phyloP scores from a whole-genome alignment of 2,329 filamentous ascomycete genomes.

The Verticillium isaacii region DNA sequence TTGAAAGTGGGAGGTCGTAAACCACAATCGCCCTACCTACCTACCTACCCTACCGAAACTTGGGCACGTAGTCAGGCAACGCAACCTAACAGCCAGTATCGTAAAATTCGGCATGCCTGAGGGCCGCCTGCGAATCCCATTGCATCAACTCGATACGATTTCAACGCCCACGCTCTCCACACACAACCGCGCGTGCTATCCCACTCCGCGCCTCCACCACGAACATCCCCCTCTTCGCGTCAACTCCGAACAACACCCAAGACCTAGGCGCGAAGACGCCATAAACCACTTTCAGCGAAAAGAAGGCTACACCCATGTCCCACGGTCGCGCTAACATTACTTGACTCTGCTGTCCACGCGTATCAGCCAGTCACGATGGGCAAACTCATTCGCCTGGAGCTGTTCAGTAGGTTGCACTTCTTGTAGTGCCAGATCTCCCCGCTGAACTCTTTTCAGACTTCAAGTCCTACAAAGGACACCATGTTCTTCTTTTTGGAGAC shows the following conservation, averaged over 20 bases:
- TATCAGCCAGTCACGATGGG: conserved; percentile 63
- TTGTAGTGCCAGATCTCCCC: not conserved
- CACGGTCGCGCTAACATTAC: not conserved
- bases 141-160: too few species aligned
- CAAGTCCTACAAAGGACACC: conserved; percentile 98
- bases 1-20: too few species aligned
- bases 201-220: not conserved
- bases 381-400: conserved; percentile 89
- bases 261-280: not conserved
- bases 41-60: too few species aligned
- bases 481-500: conserved; percentile 90
- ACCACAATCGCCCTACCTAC: too few species aligned
- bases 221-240: not conserved
- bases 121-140: too few species aligned
- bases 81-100: too few species aligned
- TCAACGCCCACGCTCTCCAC: not conserved
- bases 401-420: conserved; percentile 67
- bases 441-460: conserved; percentile 59
- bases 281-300: not conserved
- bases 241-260: not conserved
- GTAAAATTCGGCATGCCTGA: too few species aligned
- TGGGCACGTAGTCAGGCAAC: too few species aligned
- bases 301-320: not conserved
- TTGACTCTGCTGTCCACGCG: not conserved
- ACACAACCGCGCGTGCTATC: not conserved